Percentiles rank a stretch among this genome's conserved stretches.
These are phyloP conservation scores for Penicillium paradoxum DNA, from an alignment of 495 filamentous ascomycete species.

Conservation along the genomic window DNA sequence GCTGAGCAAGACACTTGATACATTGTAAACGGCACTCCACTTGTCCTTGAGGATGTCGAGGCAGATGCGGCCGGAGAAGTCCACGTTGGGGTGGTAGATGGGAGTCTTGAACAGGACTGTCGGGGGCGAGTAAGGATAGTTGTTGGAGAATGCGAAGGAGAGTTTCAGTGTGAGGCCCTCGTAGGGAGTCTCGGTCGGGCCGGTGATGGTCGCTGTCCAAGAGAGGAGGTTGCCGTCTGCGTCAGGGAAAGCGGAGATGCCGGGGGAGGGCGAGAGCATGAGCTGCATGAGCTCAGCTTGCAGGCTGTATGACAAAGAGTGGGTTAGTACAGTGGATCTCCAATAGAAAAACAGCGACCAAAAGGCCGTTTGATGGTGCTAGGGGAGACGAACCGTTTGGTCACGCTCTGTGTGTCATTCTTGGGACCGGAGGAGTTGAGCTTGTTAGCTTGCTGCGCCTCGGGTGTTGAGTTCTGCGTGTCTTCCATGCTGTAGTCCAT, in stretches of 20 bases:
- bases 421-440: constrained; percentile 51
- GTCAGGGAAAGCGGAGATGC: constrained; percentile 91
- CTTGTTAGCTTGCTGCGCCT: constrained; percentile 54
- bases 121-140: constrained; percentile 91
- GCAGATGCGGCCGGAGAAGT: constrained; percentile 88
- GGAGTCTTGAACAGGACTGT: constrained; percentile 90
- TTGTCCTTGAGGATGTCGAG: constrained; percentile 98
- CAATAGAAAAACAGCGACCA: not conserved
- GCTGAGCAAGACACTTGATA: constrained; percentile 86
- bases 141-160: constrained; percentile 81
- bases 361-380: not conserved
- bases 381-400: constrained; percentile 59
- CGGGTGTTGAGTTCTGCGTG: constrained; percentile 65
- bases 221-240: constrained; percentile 82
- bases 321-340: constrained; percentile 4
- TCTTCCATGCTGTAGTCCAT: constrained; percentile 71
- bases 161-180: constrained; percentile 88
- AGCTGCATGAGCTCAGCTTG: constrained; percentile 97
- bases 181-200: constrained; percentile 89
- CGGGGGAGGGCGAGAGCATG: constrained; percentile 90
- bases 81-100: constrained; percentile 92
- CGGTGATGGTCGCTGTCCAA: constrained; percentile 92
- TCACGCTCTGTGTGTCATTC: constrained; percentile 66
- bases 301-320: constrained; percentile 51
- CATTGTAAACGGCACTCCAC: constrained; percentile 94